Evolutionary conservation across 768 basidiomycete species (phyloP), one percentile per base, ranked within the genome.

Genomic region (Boletus eberwhitei): DNA sequence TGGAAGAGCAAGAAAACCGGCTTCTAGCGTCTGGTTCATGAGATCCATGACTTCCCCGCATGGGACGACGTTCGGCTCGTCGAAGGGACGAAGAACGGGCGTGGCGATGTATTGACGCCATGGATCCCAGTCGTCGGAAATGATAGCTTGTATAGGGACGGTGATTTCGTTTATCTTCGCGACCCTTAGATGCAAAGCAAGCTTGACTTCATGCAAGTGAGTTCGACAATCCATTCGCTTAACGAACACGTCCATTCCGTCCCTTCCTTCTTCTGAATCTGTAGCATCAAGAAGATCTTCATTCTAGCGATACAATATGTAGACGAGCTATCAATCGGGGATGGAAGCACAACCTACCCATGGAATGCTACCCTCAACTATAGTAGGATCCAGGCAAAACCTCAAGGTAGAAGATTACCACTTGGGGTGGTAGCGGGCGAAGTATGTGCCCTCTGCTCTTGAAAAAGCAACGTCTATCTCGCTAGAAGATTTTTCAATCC

Each of bases 41-140:
- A 70, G 71, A 19, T 70, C 66, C 3, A 69, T n/a, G 3, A 66
- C 59, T 42, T 72, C 71, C 17, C 66, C 64, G 1, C 62, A 29
- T 1, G 60, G 54, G 0, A 61, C 59, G 41, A 72, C 68, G 1
- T 54, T 47, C 1, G 63, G 69, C 8, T 62, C 32, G 14, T 34
- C 13, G 34, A 14, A 34, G 13, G 34, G 13, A 6, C 34, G 34
- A 34, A 34, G 13, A 12, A 14, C 12, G 12, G 5, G 12, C 3
- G 14, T 34, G 34, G 13, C 64, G 8, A 71, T 58, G 29, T 68
- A 64, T 14, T 43, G 52, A 29, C 53, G 55, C 31, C 59, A 52
- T 0, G 43, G 45, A 38, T 66, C 58, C 7, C 16, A 22, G 6
- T 59, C 65, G 22, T 57, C 53, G 2, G 34, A 21, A 21, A 68